Base-by-base conservation (phyloP, 2,329 filamentous ascomycete genomes). In the Colletotrichum shisoi region DNA sequence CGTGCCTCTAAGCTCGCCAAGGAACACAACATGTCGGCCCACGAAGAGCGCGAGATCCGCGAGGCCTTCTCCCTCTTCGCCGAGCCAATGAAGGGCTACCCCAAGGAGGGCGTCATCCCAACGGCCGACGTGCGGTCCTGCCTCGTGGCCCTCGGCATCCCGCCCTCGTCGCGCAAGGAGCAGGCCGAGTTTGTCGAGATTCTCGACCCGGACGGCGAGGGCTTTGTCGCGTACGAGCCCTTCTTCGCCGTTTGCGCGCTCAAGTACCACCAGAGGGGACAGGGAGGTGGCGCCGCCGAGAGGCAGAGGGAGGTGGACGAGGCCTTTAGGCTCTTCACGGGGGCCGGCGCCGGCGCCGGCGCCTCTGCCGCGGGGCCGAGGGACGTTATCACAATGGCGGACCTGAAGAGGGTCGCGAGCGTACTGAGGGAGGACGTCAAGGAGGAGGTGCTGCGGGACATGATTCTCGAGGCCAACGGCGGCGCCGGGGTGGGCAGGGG, bases 381-480 rank as follows among this genome's bases (percentile, higher is more conserved):
- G 34, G 68, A 37, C 76, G 87, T 86, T n/a, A 96, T 99, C 71
- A 95, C 91, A 2, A 74, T 98, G 34, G 85, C 85, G 17, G 91
- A 96, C 79, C 79, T 99, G 75, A 87, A 87, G 74, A 84, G 90
- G 73, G 89, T 97, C 61, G 93, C 94, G 48, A 88, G 87, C 71
- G 87, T 92, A 72, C 80, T 99, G 73, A 92, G 93, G 78, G 93
- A 97, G 79, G 92, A 89, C 69, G 89, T 96, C 27, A 87, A 87
- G 67, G 95, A 98, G 73, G 89, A 92, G 56, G 79, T 96, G 74
- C 80, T 99, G 74, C 88, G 87, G 80, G 93, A 97, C 81, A 99
- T 99, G 95, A 90, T 99, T 65, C 81, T 93, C 56, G 94, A 98
- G 82, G 95, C 94, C 56, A 97, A 96, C 77, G 92, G 91, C 3